Evolutionary conservation across 352 stramenopile species (phyloP).

Genomic region (Pythium folliculosum): DNA sequence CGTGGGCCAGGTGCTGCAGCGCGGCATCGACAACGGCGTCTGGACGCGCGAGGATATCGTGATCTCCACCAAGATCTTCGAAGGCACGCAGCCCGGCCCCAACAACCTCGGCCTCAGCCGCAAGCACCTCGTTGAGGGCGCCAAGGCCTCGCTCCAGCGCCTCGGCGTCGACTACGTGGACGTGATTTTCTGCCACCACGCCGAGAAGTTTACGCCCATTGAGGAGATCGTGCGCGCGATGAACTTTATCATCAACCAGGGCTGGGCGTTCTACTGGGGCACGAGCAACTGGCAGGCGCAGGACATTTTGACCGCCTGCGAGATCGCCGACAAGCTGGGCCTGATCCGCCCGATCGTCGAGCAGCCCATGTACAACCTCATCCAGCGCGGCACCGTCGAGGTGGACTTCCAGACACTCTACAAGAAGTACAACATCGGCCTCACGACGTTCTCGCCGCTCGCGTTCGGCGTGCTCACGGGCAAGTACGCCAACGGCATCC

Average conservation of each 20-base stretch:
- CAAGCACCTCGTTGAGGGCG: slow-evolving; percentile 55
- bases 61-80: slow-evolving; percentile 68
- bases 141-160: slow-evolving; percentile 46
- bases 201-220: slow-evolving; percentile 36
- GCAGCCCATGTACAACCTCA: slow-evolving; percentile 62
- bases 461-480: slow-evolving; percentile 55
- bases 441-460: slow-evolving; percentile 50
- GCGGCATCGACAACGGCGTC: slow-evolving; percentile 30
- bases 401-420: slow-evolving; percentile 47
- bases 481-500: slow-evolving; percentile 52
- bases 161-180: slow-evolving; percentile 50
- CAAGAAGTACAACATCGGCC: slow-evolving; percentile 41
- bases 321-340: slow-evolving; percentile 34
- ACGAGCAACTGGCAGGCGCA: slow-evolving; percentile 51
- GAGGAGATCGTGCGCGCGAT: slow-evolving; percentile 55
- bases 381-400: slow-evolving; percentile 46
- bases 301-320: slow-evolving; percentile 51
- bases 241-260: slow-evolving; percentile 44
- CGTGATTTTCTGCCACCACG: slow-evolving; percentile 43
- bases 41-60: slow-evolving; percentile 56
- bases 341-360: slow-evolving; percentile 41
- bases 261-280: slow-evolving; percentile 54
- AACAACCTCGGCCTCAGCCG: slow-evolving; percentile 39
- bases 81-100: slow-evolving; percentile 25
- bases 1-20: slow-evolving; percentile 35